These are phyloP conservation scores for Talaromyces rugulosus DNA, from an alignment of 2,329 filamentous ascomycete species.

Conservation along the genomic window DNA sequence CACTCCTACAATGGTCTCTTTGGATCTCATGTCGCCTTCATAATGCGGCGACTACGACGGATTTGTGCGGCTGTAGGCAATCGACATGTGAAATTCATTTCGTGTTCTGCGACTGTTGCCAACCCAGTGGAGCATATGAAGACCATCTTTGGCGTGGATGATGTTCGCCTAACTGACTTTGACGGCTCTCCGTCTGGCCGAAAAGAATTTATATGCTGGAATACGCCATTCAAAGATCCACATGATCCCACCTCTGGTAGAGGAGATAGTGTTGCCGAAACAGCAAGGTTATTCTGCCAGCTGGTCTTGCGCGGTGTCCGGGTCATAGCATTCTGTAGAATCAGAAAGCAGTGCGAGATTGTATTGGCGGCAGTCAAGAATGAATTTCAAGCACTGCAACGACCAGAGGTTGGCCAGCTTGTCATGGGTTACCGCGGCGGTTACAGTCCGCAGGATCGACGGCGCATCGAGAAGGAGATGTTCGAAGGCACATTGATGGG, in stretches of 20 bases:
- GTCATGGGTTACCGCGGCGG: conserved; percentile 96
- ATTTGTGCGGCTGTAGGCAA: conserved; percentile 92
- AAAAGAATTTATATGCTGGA: conserved; percentile 97
- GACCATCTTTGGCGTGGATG: conserved; percentile 83
- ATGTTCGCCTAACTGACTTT: conserved; percentile 78
- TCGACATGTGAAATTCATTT: conserved; percentile 78
- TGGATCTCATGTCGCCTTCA: conserved; percentile 87
- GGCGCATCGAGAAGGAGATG: conserved; percentile 90
- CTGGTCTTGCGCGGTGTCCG: conserved; percentile 82
- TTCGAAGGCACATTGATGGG: conserved; percentile 91
- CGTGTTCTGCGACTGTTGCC: conserved; percentile 92
- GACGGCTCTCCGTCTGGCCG: conserved; percentile 89
- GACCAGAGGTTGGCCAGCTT: conserved; percentile 68
- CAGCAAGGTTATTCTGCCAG: conserved; percentile 86
- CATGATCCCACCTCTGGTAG: conserved; percentile 81
- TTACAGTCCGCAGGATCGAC: conserved; percentile 85
- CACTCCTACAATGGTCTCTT: conserved; percentile 96
- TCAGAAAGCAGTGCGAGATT: conserved; percentile 83
- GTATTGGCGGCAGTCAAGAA: conserved; percentile 74
- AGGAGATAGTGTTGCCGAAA: conserved; percentile 76
- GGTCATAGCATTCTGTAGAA: conserved; percentile 87
- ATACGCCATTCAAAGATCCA: conserved; percentile 90
- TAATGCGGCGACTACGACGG: conserved; percentile 83
- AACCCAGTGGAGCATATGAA: conserved; percentile 90
- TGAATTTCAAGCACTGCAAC: conserved; percentile 69